Base-by-base conservation (phyloP, 345 rosid species). In the thale cress (Arabidopsis thaliana) region DNA sequence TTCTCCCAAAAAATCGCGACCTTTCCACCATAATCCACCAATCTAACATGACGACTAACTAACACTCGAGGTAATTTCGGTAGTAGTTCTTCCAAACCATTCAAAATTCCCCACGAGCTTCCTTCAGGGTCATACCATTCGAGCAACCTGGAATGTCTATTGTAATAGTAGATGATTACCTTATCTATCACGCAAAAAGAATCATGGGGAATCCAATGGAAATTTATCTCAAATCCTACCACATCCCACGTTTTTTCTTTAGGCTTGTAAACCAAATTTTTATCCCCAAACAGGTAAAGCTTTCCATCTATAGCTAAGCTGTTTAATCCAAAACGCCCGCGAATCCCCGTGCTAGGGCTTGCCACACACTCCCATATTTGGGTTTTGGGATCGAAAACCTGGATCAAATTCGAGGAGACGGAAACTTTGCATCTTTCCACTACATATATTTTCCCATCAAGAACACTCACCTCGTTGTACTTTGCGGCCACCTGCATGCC, bases 1-100 rank as follows among this genome's bases (percentile, higher is more conserved):
- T 62, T 71, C 61, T 82, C 93, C 94, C 91, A 88, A 65, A 84
- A 84, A 74, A 93, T 88, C 69, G 80, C 69, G 80, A 91, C 65
- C 52, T 89, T 89, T 45, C 96, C 97, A 0, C 93, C 91, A 20
- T 33, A 45, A 49, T 40, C 6, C 8, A 12, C 57, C 24, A 67
- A 25, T 4, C 37, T 50, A 25, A 78, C 59, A 79, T 79, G 80
- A 88, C 80, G 80, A 88, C 83, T 25, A 25, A 25, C 28, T 25
- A 2, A 25, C 28, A 25, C 1, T 25, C 1, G 28, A 25, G 91
- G 87, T 64, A 86, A 86, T 81, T 42, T 84, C 0, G 91, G 91
- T 65, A 89, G 59, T 5, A 89, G 59, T 5, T 77, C 81, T 20
- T 76, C 83, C 61, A 85, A 71, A 4, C 90, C 90, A 65, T 78